A percentile compares a stretch with the other conserved stretches of the same genome.
Evolutionary conservation across 2,329 filamentous ascomycete genomes (phyloP).

Genomic region (Penicillium sp.): DNA sequence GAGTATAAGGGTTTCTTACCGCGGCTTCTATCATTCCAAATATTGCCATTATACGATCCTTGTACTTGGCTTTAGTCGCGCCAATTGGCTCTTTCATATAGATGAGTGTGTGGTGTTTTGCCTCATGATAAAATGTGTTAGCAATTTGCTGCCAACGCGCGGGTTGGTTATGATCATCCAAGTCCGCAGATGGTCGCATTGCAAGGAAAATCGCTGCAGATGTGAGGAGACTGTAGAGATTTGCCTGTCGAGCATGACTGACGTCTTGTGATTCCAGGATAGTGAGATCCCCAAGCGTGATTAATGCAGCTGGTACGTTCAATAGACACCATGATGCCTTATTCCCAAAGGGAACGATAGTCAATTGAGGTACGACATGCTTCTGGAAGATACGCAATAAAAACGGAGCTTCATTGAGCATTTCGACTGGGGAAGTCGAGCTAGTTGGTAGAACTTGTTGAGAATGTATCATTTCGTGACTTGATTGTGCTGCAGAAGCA

Average conservation of each 20-base stretch:
- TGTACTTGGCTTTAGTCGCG: constrained; percentile 4
- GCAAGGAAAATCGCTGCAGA: constrained; percentile 2
- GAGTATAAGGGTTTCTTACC: constrained; percentile 1
- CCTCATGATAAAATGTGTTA: not conserved
- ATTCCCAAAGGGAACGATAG: constrained; percentile 24
- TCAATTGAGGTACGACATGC: constrained; percentile 29
- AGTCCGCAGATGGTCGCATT: not conserved
- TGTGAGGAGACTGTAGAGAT: constrained; percentile 2
- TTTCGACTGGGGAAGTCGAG: not conserved
- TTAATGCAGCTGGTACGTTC: constrained; percentile 6
- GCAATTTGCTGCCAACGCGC: not conserved
- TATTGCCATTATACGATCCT: constrained; percentile 8
- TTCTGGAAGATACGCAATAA: constrained; percentile 12
- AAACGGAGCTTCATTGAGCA: not conserved
- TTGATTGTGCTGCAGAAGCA: not conserved
- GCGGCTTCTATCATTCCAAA: constrained; percentile 2
- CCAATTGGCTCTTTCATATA: not conserved
- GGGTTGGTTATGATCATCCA: not conserved
- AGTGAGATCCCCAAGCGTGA: constrained; percentile 6
- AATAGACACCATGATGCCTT: constrained; percentile 10
- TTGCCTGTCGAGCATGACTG: constrained; percentile 6
- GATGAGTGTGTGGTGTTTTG: constrained; percentile 2
- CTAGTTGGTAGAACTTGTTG: not conserved
- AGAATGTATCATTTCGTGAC: not conserved
- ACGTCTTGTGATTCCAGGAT: not conserved